A percentile compares a stretch with the other conserved stretches of the same genome.
These are phyloP conservation scores for Elaeis guineensis DNA, from an alignment of 176 grass and related monocot species.

Conservation along the genomic window DNA sequence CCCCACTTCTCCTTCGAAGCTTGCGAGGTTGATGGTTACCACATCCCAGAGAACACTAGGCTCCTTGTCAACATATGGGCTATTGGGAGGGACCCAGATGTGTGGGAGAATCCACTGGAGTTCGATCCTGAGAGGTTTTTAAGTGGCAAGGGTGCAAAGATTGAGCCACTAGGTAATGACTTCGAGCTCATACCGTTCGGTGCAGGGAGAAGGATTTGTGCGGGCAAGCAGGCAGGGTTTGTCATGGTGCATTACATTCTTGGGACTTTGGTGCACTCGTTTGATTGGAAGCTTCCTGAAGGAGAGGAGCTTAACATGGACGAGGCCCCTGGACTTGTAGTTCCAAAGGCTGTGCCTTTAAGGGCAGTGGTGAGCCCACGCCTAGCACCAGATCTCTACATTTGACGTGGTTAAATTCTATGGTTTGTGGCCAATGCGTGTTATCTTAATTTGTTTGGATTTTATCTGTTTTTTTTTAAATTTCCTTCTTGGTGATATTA, in stretches of 20 bases:
- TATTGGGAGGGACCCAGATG: constrained; percentile 18
- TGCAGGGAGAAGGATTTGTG: constrained; percentile 5
- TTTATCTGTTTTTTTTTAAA: too few species aligned
- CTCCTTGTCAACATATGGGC: constrained; percentile 34
- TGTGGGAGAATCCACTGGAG: constrained; percentile 23
- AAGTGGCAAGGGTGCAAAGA: neutral
- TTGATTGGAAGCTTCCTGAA: neutral
- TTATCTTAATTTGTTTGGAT: too few species aligned
- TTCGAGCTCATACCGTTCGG: constrained; percentile 21
- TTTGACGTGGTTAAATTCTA: too few species aligned
- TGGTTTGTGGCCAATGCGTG: too few species aligned
- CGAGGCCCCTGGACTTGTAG: neutral
- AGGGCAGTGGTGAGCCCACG: neutral
- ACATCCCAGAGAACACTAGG: constrained; percentile 17
- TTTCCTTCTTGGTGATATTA: too few species aligned
- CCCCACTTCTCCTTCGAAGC: constrained; percentile 12
- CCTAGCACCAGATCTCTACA: neutral
- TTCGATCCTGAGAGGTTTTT: constrained; percentile 20
- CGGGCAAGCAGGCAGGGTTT: neutral
- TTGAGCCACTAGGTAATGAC: neutral
- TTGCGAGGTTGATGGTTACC: constrained; percentile 20
- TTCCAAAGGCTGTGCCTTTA: neutral
- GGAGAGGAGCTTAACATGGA: constrained; percentile 1
- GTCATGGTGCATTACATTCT: constrained; percentile 6
- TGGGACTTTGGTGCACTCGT: neutral